These are phyloP conservation scores for Apiospora rasikravindrae DNA, from an alignment of 2,329 filamentous ascomycete genomes.

Conservation along the genomic window DNA sequence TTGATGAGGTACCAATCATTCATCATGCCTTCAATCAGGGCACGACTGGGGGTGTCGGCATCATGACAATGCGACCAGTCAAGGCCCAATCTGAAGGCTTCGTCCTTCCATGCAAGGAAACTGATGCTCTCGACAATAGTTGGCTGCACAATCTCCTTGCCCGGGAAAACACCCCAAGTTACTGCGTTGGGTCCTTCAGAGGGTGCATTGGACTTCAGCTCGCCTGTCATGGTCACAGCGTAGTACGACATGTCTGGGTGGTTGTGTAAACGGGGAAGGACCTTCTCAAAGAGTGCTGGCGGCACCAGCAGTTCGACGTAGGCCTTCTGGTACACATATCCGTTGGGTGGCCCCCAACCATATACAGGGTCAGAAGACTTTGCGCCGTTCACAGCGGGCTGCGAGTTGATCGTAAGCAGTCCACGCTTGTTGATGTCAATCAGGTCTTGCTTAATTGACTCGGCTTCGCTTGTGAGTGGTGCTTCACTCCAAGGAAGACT, in stretches of 20 bases:
- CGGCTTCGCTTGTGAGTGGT: constrained; percentile 81
- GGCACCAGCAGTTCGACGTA: constrained; percentile 92
- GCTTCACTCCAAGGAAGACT: constrained; percentile 94
- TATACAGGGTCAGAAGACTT: constrained; percentile 86
- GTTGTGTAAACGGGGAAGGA: constrained; percentile 77
- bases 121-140: constrained; percentile 99
- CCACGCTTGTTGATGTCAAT: constrained; percentile 84
- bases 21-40: constrained; percentile 82
- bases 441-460: constrained; percentile 76
- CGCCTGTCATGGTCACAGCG: constrained; percentile 83
- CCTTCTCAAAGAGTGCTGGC: constrained; percentile 76
- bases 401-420: constrained; percentile 94
- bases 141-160: constrained; percentile 98
- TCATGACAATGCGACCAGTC: constrained; percentile 96
- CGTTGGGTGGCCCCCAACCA: constrained; percentile 93
- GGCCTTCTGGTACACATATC: constrained; percentile 98
- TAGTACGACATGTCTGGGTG: constrained; percentile 91
- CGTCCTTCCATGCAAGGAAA: constrained; percentile 98
- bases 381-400: constrained; percentile 89
- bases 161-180: constrained; percentile 98
- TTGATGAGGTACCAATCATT: constrained; percentile 93
- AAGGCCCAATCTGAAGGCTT: constrained; percentile 88
- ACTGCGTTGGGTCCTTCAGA: constrained; percentile 94
- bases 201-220: constrained; percentile 82
- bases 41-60: constrained; percentile 74